These are phyloP conservation scores for Eucalyptus dawsonii DNA, from an alignment of 345 rosid genomes.

Conservation along the genomic window DNA sequence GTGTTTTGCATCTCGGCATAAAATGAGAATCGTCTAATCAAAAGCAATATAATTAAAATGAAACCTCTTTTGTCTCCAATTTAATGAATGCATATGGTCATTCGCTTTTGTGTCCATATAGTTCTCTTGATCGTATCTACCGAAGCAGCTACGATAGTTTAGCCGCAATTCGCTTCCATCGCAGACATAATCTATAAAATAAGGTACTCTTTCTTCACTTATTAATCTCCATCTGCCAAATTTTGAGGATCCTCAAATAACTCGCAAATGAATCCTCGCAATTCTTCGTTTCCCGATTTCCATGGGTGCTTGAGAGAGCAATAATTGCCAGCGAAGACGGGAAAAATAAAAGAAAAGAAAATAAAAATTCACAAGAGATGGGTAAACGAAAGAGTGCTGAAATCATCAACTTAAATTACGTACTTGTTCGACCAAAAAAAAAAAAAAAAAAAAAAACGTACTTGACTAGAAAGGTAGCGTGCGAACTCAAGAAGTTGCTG, in stretches of 20 bases:
- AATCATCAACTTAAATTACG: neutral
- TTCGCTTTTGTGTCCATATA: neutral
- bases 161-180: neutral
- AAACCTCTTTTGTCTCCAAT: neutral
- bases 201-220: neutral
- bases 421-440: neutral
- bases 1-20: neutral
- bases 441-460: neutral
- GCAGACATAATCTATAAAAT: neutral
- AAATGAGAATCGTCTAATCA: neutral
- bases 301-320: neutral
- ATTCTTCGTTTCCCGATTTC: neutral
- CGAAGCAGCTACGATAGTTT: neutral
- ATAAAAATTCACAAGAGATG: neutral
- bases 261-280: neutral
- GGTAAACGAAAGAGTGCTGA: neutral
- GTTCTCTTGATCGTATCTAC: neutral
- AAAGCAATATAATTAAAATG: neutral
- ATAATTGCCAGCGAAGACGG: neutral
- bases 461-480: neutral
- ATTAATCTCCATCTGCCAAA: neutral
- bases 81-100: neutral
- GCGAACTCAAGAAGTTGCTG: neutral
- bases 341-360: neutral
- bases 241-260: neutral